phyloP scores from a whole-genome alignment of 208 protist species.

The Angomonas ambiguus region DNA sequence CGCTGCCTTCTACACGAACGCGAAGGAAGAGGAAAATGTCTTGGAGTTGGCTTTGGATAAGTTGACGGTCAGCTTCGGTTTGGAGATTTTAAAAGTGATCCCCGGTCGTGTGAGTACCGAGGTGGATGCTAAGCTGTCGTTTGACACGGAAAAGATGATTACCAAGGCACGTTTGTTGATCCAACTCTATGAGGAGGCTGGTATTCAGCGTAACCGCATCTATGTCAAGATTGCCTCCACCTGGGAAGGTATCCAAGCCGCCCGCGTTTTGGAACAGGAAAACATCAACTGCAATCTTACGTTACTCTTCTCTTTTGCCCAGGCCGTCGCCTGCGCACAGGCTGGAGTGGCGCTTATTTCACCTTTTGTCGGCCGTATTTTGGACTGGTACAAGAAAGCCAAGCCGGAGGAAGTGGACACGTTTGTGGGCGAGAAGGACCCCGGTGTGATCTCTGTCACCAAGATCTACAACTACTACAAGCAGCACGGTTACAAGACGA shows the following conservation, averaged over 20 bases:
- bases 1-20: slow-evolving; percentile 29
- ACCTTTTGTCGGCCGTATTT: slow-evolving; percentile 96
- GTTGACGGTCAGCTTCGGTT: slow-evolving; percentile 94
- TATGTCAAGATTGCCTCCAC: slow-evolving; percentile 97
- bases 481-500: slow-evolving; percentile 94
- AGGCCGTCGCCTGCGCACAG: slow-evolving; percentile 94
- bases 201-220: slow-evolving; percentile 88
- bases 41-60: slow-evolving; percentile 82
- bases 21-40: slow-evolving; percentile 33
- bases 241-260: slow-evolving; percentile 97
- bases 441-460: slow-evolving; percentile 93
- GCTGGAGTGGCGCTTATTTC: slow-evolving; percentile 94
- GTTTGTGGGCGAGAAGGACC: slow-evolving; percentile 82
- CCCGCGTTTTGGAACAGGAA: slow-evolving; percentile 90
- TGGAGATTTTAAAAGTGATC: slow-evolving; percentile 97
- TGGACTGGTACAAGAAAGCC: slow-evolving; percentile 94
- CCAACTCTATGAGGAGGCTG: slow-evolving; percentile 92
- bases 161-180: slow-evolving; percentile 93
- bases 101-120: slow-evolving; percentile 96
- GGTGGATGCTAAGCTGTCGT: slow-evolving; percentile 96
- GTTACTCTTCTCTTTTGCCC: slow-evolving; percentile 95
- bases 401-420: slow-evolving; percentile 35
- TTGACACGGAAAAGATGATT: slow-evolving; percentile 91
- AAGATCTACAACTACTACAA: slow-evolving; percentile 98
- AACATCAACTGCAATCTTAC: slow-evolving; percentile 98